These are phyloP conservation scores for Paraphaeosphaeria minitans DNA, from an alignment of 2,329 filamentous ascomycete species.

Conservation along the genomic window DNA sequence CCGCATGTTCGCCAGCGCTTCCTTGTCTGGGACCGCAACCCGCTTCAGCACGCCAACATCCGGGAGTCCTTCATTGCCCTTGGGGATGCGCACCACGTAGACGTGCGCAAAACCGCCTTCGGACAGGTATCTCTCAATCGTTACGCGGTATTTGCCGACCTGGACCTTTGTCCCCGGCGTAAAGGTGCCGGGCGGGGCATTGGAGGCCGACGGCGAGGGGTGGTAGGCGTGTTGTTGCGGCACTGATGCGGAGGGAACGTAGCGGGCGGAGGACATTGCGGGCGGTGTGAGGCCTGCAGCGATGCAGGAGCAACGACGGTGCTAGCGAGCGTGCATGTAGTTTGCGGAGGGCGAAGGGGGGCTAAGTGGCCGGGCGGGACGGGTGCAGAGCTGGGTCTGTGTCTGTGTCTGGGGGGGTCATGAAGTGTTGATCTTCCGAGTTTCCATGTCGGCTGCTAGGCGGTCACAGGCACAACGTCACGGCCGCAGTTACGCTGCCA, in stretches of 20 bases:
- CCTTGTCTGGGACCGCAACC: conserved; percentile 95
- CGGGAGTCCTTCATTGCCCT: conserved; percentile 72
- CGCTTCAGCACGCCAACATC: conserved; percentile 88
- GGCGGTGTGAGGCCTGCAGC: conserved; percentile 42
- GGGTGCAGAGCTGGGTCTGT: conserved; percentile 16
- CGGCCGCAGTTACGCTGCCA: conserved; percentile 9
- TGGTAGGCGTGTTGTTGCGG: conserved; percentile 44
- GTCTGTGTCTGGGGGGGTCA: conserved; percentile 24
- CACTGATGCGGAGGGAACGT: conserved; percentile 42
- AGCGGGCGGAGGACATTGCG: conserved; percentile 48
- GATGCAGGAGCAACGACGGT: conserved; percentile 34
- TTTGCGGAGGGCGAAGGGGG: conserved; percentile 14
- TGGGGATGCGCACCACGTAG: conserved; percentile 86
- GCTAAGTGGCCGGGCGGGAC: conserved; percentile 16
- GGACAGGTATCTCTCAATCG: conserved; percentile 96
- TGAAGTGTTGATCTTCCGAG: conserved; percentile 22
- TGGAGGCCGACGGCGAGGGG: conserved; percentile 37
- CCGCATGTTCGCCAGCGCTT: conserved; percentile 91
- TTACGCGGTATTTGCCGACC: conserved; percentile 87
- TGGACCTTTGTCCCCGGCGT: conserved; percentile 94
- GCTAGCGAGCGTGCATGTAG: conserved; percentile 44
- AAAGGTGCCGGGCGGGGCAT: conserved; percentile 74
- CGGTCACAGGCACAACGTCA: conserved; percentile 35
- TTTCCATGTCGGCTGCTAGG: conserved; percentile 19
- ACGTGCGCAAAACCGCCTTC: conserved; percentile 98